Evolutionary conservation across 148 eudicot species (phyloP).

Genomic region (Oxyria digyna): DNA sequence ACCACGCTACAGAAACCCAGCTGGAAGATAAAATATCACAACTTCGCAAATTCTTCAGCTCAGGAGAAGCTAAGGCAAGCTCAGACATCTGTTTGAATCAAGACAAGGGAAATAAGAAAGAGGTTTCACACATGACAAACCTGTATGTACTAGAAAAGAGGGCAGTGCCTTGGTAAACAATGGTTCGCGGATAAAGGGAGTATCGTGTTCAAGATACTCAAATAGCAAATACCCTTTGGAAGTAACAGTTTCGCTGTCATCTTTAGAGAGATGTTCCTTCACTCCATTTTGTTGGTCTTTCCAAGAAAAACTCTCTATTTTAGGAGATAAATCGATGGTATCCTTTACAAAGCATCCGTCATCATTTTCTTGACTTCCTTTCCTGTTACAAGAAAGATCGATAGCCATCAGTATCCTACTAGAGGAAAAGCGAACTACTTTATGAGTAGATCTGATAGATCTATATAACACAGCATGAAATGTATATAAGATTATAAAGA

Average conservation of each 20-base stretch:
- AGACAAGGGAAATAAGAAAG: not conserved
- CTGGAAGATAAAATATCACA: conserved; percentile 62
- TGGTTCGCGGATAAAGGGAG: conserved; percentile 50
- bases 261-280: conserved; percentile 19
- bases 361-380: conserved; percentile 30
- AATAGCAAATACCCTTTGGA: conserved; percentile 29
- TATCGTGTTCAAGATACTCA: conserved; percentile 46
- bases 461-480: too few relatives aligned
- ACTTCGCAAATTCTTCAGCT: conserved; percentile 39
- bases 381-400: conserved; percentile 18
- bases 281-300: conserved; percentile 15
- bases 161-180: conserved; percentile 44
- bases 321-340: conserved; percentile 16
- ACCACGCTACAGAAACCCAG: conserved; percentile 86
- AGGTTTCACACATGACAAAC: not conserved
- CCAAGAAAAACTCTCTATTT: conserved; percentile 15
- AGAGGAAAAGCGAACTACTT: not conserved
- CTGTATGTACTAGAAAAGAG: not conserved
- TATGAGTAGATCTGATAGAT: not conserved
- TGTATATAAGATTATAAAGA: not conserved
- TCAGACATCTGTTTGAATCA: conserved; percentile 25
- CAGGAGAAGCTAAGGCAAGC: conserved; percentile 38
- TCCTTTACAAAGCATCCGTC: conserved; percentile 20
- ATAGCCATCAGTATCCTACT: not conserved
- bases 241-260: conserved; percentile 26